phyloP scores from a whole-genome alignment of 208 protist genomes.

The Leishmania aethiopica region DNA sequence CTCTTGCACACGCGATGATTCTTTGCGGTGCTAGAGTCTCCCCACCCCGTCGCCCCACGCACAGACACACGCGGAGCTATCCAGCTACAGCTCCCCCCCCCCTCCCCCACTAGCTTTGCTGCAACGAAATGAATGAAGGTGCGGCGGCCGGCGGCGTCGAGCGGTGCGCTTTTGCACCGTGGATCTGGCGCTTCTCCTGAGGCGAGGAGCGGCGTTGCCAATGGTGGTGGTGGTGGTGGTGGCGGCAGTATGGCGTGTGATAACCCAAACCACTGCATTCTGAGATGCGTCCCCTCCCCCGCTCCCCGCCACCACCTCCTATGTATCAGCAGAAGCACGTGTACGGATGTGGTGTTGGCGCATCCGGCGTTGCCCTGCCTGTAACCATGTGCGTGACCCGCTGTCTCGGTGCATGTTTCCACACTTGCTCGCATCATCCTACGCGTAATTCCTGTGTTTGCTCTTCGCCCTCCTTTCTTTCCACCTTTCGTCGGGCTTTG shows the following conservation, averaged over 20 bases:
- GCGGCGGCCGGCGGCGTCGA: not conserved
- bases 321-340: not conserved
- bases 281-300: not conserved
- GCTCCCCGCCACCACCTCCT: not conserved
- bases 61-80: not conserved
- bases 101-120: not conserved
- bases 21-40: not conserved
- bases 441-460: not conserved
- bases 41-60: not conserved
- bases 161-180: not conserved
- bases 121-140: not conserved
- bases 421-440: not conserved
- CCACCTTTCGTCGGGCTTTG: not conserved
- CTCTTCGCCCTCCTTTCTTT: not conserved
- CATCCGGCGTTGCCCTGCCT: not conserved
- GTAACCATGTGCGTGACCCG: not conserved
- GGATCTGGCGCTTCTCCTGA: not conserved
- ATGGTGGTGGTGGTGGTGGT: not conserved
- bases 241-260: not conserved
- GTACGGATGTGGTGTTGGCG: not conserved
- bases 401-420: not conserved
- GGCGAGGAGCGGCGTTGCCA: not conserved
- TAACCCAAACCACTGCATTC: not conserved
- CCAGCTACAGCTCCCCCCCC: not conserved
- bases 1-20: not conserved